phyloP scores from a whole-genome alignment of 495 filamentous ascomycete species.

The Rhizodiscina lignyota region DNA sequence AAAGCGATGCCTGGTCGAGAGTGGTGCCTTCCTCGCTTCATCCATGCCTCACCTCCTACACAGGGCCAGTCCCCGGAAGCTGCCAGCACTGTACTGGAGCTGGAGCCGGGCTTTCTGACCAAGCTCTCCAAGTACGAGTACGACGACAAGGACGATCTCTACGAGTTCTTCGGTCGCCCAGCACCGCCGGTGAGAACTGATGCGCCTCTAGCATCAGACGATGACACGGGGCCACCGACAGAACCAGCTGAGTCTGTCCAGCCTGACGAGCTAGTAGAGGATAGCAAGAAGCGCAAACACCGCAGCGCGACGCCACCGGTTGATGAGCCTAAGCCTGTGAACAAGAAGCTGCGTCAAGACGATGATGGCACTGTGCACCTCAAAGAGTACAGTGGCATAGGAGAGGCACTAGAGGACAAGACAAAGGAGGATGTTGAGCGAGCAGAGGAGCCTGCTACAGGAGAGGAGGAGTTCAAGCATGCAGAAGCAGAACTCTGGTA shows the following conservation, averaged over 20 bases:
- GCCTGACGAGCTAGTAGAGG: constrained; percentile 16
- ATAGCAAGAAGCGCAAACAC: constrained; percentile 22
- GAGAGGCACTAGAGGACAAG: neutral
- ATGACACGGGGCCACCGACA: too few species aligned
- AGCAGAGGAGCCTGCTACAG: neutral
- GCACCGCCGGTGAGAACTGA: neutral
- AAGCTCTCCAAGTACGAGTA: too few species aligned
- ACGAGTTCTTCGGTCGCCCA: too few species aligned
- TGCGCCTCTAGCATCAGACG: neutral
- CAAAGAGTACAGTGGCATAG: constrained; percentile 11
- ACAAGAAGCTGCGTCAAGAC: constrained; percentile 12
- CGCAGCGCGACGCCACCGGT: constrained; percentile 16
- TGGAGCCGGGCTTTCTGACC: too few species aligned
- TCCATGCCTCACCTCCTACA: too few species aligned
- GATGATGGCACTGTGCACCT: constrained; percentile 7
- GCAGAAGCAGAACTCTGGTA: constrained; percentile 8
- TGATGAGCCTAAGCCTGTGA: constrained; percentile 7
- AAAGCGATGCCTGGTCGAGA: too few species aligned
- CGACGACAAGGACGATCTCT: too few species aligned
- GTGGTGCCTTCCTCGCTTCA: too few species aligned
- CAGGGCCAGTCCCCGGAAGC: too few species aligned
- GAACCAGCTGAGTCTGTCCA: too few species aligned
- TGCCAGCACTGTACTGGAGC: too few species aligned
- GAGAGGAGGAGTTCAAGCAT: too few species aligned
- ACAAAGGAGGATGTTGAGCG: neutral